phyloP scores from a whole-genome alignment of 1,284 basidiomycete genomes.

The Naganishia liquefaciens region DNA sequence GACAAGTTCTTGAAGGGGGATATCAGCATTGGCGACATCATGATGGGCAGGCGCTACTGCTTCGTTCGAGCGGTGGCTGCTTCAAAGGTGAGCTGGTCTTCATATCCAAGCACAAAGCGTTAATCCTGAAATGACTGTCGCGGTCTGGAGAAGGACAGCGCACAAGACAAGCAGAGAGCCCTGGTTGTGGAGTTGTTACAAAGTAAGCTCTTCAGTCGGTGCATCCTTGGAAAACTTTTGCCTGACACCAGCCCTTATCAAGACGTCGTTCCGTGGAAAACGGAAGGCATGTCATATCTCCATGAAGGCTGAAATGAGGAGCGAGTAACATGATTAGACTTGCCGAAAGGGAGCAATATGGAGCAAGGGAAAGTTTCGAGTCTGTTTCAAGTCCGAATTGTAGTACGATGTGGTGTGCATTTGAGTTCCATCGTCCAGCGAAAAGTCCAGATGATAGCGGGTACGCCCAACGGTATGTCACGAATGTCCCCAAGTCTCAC shows the following conservation, averaged over 20 bases:
- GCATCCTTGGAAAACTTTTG: neutral
- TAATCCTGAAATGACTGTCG: neutral
- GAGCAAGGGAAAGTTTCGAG: too few species aligned
- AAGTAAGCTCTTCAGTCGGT: neutral
- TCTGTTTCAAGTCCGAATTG: too few species aligned
- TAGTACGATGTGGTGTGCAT: too few species aligned
- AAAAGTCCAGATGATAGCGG: too few species aligned
- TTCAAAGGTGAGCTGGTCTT: slow-evolving; percentile 1
- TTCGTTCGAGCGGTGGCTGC: slow-evolving; percentile 23
- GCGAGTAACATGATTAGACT: neutral
- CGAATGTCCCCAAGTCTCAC: too few species aligned
- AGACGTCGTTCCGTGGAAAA: slow-evolving; percentile 22
- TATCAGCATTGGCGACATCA: slow-evolving; percentile 61
- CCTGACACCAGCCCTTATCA: neutral
- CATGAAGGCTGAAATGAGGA: neutral
- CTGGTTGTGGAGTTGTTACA: slow-evolving; percentile 23
- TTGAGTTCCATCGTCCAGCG: too few species aligned
- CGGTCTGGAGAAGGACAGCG: neutral
- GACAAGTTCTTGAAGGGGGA: slow-evolving; percentile 54
- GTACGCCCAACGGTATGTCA: too few species aligned
- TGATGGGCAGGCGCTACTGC: slow-evolving; percentile 72
- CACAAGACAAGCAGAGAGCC: slow-evolving; percentile 20
- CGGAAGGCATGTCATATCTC: slow-evolving; percentile 16
- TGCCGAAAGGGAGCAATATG: too few species aligned
- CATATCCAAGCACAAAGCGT: neutral